Evolutionary conservation across 2,329 filamentous ascomycete genomes (phyloP).

Genomic region (Thelonectria blattea): DNA sequence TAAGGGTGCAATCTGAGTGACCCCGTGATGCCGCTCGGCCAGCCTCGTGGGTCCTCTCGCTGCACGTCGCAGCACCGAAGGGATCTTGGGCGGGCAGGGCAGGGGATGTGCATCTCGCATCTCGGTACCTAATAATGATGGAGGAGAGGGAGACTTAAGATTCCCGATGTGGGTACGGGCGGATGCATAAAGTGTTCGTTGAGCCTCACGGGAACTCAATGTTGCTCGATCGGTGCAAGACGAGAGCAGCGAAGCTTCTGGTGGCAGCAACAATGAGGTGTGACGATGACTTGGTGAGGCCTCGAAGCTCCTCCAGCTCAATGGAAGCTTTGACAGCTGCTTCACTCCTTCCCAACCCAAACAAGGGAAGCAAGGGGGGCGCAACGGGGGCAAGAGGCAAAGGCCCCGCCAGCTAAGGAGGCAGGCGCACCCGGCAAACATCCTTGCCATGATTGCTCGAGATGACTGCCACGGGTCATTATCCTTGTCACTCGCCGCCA

Average conservation of each 20-base stretch:
- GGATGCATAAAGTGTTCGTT: background rate
- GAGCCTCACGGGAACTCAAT: background rate
- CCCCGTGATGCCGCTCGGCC: constrained; percentile 6
- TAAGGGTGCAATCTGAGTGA: constrained; percentile 6
- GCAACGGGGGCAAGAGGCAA: background rate
- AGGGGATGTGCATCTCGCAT: background rate
- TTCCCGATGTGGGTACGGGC: background rate
- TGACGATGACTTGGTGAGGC: background rate
- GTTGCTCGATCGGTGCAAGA: background rate
- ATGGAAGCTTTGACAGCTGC: background rate
- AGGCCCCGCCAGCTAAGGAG: constrained; percentile 2
- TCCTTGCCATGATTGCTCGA: background rate
- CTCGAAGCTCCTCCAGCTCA: background rate
- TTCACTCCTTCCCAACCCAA: background rate
- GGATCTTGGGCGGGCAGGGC: background rate
- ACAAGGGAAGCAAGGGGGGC: background rate
- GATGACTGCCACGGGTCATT: background rate
- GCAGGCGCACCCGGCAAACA: background rate
- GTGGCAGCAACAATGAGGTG: too few relatives aligned
- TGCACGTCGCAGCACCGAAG: constrained; percentile 2
- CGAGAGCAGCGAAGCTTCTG: background rate
- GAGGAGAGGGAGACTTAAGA: background rate
- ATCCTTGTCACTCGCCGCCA: constrained; percentile 4
- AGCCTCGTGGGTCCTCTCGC: constrained; percentile 13
- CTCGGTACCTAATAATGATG: background rate